A percentile compares a stretch with the other conserved stretches of the same genome.
Conservation (phyloP, 768 basidiomycete genomes). For the Boletus sp. region DNA sequence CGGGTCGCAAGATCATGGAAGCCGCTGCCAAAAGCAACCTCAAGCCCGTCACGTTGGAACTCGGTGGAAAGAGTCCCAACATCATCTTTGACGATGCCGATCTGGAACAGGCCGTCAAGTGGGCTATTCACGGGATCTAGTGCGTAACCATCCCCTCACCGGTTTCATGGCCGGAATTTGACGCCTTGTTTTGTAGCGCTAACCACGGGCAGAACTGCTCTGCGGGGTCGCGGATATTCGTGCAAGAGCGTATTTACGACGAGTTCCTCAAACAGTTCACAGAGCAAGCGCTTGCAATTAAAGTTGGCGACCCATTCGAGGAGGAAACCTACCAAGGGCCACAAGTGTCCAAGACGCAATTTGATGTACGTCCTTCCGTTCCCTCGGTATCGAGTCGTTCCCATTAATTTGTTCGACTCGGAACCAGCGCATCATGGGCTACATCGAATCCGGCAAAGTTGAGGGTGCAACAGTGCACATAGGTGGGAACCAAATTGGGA, state of each 20-base stretch:
- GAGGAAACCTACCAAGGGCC: slow-evolving; percentile 9
- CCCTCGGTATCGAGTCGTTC: too few species aligned
- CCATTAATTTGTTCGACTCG: background rate
- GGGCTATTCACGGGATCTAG: slow-evolving; percentile 11
- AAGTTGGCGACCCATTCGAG: slow-evolving; percentile 5
- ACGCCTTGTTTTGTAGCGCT: background rate
- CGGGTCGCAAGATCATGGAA: slow-evolving; percentile 13
- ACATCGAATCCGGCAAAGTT: slow-evolving; percentile 6
- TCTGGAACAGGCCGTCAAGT: slow-evolving; percentile 13
- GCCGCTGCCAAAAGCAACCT: slow-evolving; percentile 12
- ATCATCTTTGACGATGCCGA: slow-evolving; percentile 13
- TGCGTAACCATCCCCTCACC: background rate
- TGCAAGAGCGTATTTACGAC: slow-evolving; percentile 8
- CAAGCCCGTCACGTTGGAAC: slow-evolving; percentile 10
- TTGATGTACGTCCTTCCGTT: background rate
- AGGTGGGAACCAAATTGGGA: slow-evolving; percentile 2
- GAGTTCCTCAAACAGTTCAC: slow-evolving; percentile 4
- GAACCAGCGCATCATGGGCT: slow-evolving; percentile 11
- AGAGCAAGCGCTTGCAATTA: slow-evolving; percentile 6
- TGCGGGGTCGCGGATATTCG: slow-evolving; percentile 11
- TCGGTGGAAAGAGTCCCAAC: slow-evolving; percentile 12
- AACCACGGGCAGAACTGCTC: slow-evolving; percentile 12
- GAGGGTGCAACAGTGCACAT: slow-evolving; percentile 4
- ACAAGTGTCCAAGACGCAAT: slow-evolving; percentile 11
- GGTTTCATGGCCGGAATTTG: background rate